phyloP scores from a whole-genome alignment of 352 stramenopile species.

The Stramenopiles sp. region DNA sequence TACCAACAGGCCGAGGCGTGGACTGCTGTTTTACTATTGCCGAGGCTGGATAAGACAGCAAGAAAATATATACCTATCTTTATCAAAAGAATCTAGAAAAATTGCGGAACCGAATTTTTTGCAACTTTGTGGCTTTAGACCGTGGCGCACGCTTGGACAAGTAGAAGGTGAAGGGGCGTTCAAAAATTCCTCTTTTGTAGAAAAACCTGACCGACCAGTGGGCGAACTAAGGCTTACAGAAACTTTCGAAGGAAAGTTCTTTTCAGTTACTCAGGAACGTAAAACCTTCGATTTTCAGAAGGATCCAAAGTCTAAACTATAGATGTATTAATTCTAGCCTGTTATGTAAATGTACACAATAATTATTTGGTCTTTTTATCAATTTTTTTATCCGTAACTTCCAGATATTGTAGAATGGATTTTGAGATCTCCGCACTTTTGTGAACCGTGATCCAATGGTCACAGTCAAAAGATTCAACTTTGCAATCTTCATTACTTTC shows the following conservation, averaged over 20 bases:
- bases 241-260: neutral
- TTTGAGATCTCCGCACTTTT: neutral
- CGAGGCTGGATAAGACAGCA: neutral
- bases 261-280: neutral
- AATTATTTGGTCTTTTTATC: no score
- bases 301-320: neutral
- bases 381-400: neutral
- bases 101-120: neutral
- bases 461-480: neutral
- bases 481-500: neutral
- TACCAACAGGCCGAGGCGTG: neutral
- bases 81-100: neutral
- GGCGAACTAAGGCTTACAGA: neutral
- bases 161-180: neutral
- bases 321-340: neutral
- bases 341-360: no score
- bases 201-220: neutral
- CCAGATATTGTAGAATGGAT: neutral
- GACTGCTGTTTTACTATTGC: neutral
- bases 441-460: neutral
- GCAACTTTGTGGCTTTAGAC: neutral
- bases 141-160: neutral
- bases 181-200: neutral
- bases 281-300: neutral
- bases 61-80: neutral